Conservation (phyloP, 805 yeast genomes). For the Candida succiphila region DNA sequence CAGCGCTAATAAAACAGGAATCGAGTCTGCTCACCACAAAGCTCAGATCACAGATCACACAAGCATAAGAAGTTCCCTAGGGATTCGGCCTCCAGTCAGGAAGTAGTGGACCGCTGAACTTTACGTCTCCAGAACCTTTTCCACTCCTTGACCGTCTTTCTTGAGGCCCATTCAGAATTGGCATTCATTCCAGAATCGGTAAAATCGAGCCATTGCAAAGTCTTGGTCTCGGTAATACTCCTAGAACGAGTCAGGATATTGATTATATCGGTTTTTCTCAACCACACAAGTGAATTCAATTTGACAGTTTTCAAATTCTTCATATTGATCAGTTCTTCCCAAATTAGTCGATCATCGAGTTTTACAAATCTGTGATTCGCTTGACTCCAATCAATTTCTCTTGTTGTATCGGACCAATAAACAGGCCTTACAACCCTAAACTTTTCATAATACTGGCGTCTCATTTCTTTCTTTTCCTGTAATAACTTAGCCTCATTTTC, state of each 20-base stretch:
- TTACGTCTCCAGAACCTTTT: slow-evolving; percentile 6
- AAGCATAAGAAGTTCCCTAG: no score
- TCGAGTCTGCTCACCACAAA: no score
- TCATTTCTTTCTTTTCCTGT: slow-evolving; percentile 12
- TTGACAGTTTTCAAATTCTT: slow-evolving; percentile 11
- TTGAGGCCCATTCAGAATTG: slow-evolving; percentile 33
- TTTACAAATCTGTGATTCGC: slow-evolving; percentile 20
- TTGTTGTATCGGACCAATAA: slow-evolving; percentile 21
- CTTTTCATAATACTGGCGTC: slow-evolving; percentile 5
- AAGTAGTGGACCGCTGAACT: no score
- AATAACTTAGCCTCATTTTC: slow-evolving; percentile 11
- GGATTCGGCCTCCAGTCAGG: no score
- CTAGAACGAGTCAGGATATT: slow-evolving; percentile 10
- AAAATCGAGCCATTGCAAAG: slow-evolving; percentile 25
- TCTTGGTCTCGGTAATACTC: slow-evolving; percentile 3
- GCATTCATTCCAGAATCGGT: slow-evolving; percentile 40
- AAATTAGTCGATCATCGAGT: slow-evolving; percentile 39
- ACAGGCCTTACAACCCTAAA: slow-evolving; percentile 11
- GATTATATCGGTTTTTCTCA: slow-evolving; percentile 17
- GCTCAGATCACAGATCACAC: no score
- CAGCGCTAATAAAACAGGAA: no score
- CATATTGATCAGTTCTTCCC: slow-evolving; percentile 11
- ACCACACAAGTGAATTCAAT: slow-evolving; percentile 25
- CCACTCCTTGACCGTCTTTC: slow-evolving; percentile 16
- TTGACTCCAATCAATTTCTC: slow-evolving; percentile 22